A percentile compares a stretch with the other conserved stretches of the same genome.
These are phyloP conservation scores for Alternaria infectoria DNA, from an alignment of 2,329 filamentous ascomycete species.

Conservation along the genomic window DNA sequence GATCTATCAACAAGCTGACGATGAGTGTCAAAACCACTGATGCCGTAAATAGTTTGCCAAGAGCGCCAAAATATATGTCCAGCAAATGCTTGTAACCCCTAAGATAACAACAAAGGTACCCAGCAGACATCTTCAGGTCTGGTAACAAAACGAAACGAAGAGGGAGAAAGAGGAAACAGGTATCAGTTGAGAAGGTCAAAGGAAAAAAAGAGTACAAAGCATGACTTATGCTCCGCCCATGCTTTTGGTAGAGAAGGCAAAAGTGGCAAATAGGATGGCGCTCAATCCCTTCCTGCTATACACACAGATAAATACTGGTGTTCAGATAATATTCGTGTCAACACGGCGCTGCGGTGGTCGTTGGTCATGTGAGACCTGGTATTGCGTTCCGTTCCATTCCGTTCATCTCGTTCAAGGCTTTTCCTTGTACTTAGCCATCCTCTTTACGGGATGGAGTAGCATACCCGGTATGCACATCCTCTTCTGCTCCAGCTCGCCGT, in stretches of 20 bases:
- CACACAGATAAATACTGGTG: not conserved
- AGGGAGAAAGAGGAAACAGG: not conserved
- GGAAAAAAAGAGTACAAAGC: not conserved
- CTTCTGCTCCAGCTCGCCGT: constrained; percentile 63
- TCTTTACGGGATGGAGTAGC: constrained; percentile 87
- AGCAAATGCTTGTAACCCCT: not conserved
- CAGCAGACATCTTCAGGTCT: not conserved
- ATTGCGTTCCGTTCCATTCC: not conserved
- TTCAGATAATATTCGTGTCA: not conserved
- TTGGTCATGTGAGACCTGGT: not conserved
- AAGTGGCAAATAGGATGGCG: not conserved
- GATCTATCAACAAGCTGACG: not conserved
- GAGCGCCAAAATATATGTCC: not conserved
- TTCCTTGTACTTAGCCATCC: constrained; percentile 46
- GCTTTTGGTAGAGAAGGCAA: not conserved
- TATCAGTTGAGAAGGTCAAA: not conserved
- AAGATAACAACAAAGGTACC: not conserved
- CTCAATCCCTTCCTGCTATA: not conserved
- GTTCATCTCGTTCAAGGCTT: constrained; percentile 14
- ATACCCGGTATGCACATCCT: constrained; percentile 92
- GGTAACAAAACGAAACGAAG: not conserved
- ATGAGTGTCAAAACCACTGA: not conserved
- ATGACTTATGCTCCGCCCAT: not conserved
- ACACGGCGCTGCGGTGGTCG: not conserved
- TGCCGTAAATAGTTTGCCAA: not conserved